Conservation (phyloP, 371 early-diverging fungal genomes). For the Mucor mucedo region DNA sequence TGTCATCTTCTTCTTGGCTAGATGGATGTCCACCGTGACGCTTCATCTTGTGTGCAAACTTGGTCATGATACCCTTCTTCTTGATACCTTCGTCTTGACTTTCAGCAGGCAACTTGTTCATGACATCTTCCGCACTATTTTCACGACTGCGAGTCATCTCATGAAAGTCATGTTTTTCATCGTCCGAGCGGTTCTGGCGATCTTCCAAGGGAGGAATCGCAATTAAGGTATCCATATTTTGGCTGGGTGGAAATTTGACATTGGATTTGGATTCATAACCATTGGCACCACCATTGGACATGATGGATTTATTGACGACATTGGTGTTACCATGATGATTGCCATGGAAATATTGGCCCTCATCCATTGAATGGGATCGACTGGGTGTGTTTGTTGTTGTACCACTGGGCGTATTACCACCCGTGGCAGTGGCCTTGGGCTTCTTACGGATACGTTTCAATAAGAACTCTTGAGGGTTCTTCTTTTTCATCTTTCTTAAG, state of each 20-base stretch:
- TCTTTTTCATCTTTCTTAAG: constrained; percentile 31
- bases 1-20: constrained; percentile 1
- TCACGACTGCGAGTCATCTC: neutral
- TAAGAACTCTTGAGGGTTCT: constrained; percentile 37
- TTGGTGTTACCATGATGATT: neutral
- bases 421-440: constrained; percentile 6
- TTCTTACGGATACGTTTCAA: constrained; percentile 34
- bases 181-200: constrained; percentile 14
- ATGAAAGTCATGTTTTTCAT: constrained; percentile 24
- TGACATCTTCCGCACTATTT: constrained; percentile 1
- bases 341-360: constrained; percentile 3
- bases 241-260: constrained; percentile 31
- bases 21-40: neutral
- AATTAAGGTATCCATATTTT: constrained; percentile 39
- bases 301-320: constrained; percentile 29
- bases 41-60: constrained; percentile 19
- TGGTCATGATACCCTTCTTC: constrained; percentile 11
- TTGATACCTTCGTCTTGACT: neutral
- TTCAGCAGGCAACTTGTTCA: constrained; percentile 5
- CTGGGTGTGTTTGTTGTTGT: constrained; percentile 13
- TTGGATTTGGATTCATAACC: constrained; percentile 24
- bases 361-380: constrained; percentile 29
- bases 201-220: constrained; percentile 37
- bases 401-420: neutral
- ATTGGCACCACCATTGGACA: constrained; percentile 11